Evolutionary conservation across 805 yeast species (phyloP), one percentile per base, ranked within the genome.

Genomic region (Torulaspora gathmanii): DNA sequence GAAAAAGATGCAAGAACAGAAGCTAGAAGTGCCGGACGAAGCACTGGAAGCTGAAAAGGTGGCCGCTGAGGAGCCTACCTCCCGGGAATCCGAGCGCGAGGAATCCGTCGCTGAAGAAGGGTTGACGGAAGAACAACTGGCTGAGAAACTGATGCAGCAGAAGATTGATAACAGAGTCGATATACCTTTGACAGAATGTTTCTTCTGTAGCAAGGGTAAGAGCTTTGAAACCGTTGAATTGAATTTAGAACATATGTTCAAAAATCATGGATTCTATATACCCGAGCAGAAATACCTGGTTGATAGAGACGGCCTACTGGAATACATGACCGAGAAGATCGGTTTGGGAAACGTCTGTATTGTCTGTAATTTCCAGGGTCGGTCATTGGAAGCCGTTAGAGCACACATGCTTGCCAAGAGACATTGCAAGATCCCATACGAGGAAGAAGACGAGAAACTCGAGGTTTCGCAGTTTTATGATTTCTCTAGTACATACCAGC

Each of bases 381-480:
- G 80, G 58, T 77, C 85, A 25, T 63, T 91, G 23, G 95, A 86
- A 55, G 86, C 95, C 17, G 93, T 84, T 1, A 82, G 96, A 58
- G 90, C 88, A 22, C 99, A 93, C 63, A 89, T 93, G 97, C 50
- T 74, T 7, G 73, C 83, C 19, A 93, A 93, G 70, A 79, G 85
- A 52, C 99, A 93, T 65, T 85, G 90, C 71, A 78, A 78, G 61
- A 80, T 93, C 42, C 98, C 98, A 3, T 93, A 87, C 64, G 97
- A 93, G 56, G 64, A 76, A 4, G 89, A 85, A 48, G 80, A 83
- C 53, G 95, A 90, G 57, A 86, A 82, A 63, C 70, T 87, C 46
- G 99, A 93, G 65, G 78, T 91, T 15, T 82, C 95, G 0, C 95
- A 89, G 45, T 93, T 86, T 59, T 93, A 91, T 62, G 96, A 93